Evolutionary conservation across 2,329 filamentous ascomycete genomes (phyloP), one percentile per base, ranked within the genome.

Genomic region (Cladosporium sp.): DNA sequence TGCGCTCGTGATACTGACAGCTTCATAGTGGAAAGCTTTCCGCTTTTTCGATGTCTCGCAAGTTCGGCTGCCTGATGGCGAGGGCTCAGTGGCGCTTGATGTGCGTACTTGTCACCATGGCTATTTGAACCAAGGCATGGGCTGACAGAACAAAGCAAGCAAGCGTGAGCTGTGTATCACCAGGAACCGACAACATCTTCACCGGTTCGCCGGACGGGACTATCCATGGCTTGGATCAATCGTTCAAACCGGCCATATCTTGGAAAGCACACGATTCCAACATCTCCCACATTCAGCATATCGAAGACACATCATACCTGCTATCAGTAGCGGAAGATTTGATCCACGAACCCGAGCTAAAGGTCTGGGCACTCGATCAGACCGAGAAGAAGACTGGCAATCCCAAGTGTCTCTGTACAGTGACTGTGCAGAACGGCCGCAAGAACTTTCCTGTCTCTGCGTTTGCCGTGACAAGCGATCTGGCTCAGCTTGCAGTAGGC

Each of bases 1-100:
- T 18, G 29, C 2, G 7, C 32, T 2, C 13, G 13, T 11, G 7
- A 7, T 16, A 15, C 12, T 35, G 32, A 35, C n/a, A 9, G 32
- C n/a, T 20, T 43, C 50, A 43, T 57, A 95, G 92, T 97, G 93
- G 92, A 96, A 96, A 86, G 85, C 86, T 61, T 98, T 98, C 76
- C 91, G 95, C 78, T 98, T 98, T 84, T 97, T 98, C 80, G 89
- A 96, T 72, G 89, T 95, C 69, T 83, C 83, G 67, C 85, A 87
- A 67, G 84, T 96, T 69, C 83, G 85, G 65, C 78, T 91, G 62
- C 80, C 78, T 60, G 86, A 94, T 68, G 85, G 85, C 63, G 88
- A 94, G 66, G 85, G 83, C 66, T 82, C 83, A 29, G 50, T 64
- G 38, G 52, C 58, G 39, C 57, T 66, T 61, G 60, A 71, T 63